Base-by-base conservation (phyloP, 2,329 filamentous ascomycete genomes). In the Ophiostoma pallidulum region DNA sequence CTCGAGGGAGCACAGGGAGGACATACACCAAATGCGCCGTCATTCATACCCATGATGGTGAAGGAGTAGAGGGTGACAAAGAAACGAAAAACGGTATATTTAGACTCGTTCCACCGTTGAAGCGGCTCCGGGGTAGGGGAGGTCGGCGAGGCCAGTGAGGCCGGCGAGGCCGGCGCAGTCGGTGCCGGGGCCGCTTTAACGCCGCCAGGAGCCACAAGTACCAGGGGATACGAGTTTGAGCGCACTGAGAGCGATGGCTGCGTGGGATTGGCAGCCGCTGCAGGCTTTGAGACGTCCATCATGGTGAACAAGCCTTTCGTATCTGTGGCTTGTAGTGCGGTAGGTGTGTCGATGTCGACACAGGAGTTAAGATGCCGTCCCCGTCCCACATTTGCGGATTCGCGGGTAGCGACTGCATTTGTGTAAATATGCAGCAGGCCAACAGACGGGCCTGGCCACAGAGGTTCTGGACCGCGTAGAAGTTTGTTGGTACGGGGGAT, bases 21-120 rank as follows among this genome's bases (percentile, higher is more conserved):
- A 38, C 41, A 13, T 66, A 78, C 77, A 36, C 81, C 81, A 38
- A 78, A 71, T 20, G 76, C 75, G 9, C 75, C 82, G 63, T 87
- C 83, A 56, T 83, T 84, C 65, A 81, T 73, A 7, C 83, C 83
- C 68, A 84, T 76, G 28, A 84, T 67, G 18, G 80, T 65, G 53
- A 86, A 78, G 5, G 73, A 72, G 62, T 75, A 77, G 56, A 81
- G 77, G 3, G 78, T 73, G 0, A 76, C 70, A 31, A 75, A 62
- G 39, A 77, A 76, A 33, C 80, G 74, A 55, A 67, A 79, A 4
- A 75, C 64, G 58, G 82, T 86, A 36, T 69, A 66, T 8, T 64
- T 61, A 0, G 82, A 73, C n/a, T 66, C 63, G 56, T 85, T 85
- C 84, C 83, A 87, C 61, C 61, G 66, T 57, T 83, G 74, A 14